Evolutionary conservation across 768 basidiomycete genomes (phyloP).

Genomic region (Phallus indusiatus): DNA sequence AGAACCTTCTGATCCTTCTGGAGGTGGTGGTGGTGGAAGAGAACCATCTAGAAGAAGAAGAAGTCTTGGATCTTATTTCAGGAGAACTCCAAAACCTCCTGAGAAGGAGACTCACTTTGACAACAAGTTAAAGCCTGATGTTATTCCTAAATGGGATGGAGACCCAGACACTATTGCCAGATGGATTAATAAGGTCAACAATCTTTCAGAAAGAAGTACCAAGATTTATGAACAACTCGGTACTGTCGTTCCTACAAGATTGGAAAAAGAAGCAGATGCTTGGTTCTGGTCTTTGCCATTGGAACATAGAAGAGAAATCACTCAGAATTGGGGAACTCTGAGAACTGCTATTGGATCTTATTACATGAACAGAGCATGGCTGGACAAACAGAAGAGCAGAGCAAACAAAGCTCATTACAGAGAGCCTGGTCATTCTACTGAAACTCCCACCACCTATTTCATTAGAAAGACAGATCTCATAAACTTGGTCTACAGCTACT

Average conservation of each 20-base stretch:
- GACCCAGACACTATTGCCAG: slow-evolving; percentile 6
- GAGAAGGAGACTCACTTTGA: slow-evolving; percentile 21
- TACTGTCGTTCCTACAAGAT: slow-evolving; percentile 20
- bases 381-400: slow-evolving; percentile 21
- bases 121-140: slow-evolving; percentile 21
- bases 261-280: slow-evolving; percentile 14
- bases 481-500: slow-evolving; percentile 8
- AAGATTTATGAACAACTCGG: slow-evolving; percentile 22
- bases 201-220: slow-evolving; percentile 15
- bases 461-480: slow-evolving; percentile 24
- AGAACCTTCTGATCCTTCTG: too few species aligned
- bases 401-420: slow-evolving; percentile 22
- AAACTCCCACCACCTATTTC: slow-evolving; percentile 27
- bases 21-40: too few species aligned
- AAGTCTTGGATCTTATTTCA: too few species aligned
- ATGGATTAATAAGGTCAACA: slow-evolving; percentile 24
- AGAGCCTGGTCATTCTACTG: slow-evolving; percentile 17
- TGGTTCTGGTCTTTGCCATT: slow-evolving; percentile 23
- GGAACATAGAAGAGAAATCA: slow-evolving; percentile 8
- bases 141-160: slow-evolving; percentile 26
- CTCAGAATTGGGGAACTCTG: slow-evolving; percentile 23
- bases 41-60: too few species aligned
- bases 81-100: too few species aligned
- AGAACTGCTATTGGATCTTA: slow-evolving; percentile 18
- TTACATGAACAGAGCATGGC: slow-evolving; percentile 25